phyloP scores from a whole-genome alignment of 2,329 filamentous ascomycete genomes.

The Aspergillus pseudonomiae region DNA sequence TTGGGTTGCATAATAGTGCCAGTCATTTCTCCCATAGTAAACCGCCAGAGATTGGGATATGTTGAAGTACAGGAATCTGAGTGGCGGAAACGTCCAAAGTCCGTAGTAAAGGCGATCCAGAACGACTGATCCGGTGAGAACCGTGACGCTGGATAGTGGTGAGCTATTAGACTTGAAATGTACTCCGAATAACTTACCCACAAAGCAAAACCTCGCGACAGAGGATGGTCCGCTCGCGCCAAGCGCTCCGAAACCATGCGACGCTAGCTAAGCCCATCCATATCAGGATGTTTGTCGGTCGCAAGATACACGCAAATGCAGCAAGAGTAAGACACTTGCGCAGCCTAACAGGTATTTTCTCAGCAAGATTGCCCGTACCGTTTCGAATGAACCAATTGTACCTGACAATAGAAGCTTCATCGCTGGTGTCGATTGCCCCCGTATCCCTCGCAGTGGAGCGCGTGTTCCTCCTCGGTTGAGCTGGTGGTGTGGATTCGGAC shows the following conservation, averaged over 20 bases:
- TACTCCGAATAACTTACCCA: constrained; percentile 36
- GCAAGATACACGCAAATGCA: constrained; percentile 78
- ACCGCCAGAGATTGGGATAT: constrained; percentile 82
- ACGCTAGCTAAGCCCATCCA: constrained; percentile 71
- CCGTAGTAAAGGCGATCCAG: constrained; percentile 81
- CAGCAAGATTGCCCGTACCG: neutral
- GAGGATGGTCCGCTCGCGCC: constrained; percentile 54
- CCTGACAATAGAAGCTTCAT: constrained; percentile 25
- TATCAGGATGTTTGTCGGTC: constrained; percentile 86
- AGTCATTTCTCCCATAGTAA: constrained; percentile 88
- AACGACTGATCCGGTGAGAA: constrained; percentile 65
- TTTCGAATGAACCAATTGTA: constrained; percentile 18
- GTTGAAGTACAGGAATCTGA: constrained; percentile 89
- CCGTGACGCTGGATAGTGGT: constrained; percentile 48
- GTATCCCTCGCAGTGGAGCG: neutral
- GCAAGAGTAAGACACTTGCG: constrained; percentile 72
- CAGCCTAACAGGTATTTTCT: constrained; percentile 46
- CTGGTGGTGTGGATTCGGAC: constrained; percentile 42
- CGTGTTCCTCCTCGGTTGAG: constrained; percentile 21
- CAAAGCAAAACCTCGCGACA: constrained; percentile 67
- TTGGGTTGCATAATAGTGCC: constrained; percentile 92
- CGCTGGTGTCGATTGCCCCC: neutral
- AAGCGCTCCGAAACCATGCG: constrained; percentile 50
- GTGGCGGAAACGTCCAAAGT: constrained; percentile 83
- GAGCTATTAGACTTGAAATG: constrained; percentile 5